A percentile compares a stretch with the other conserved stretches of the same genome.
These are phyloP conservation scores for Penicillium longicatenatum DNA, from an alignment of 495 filamentous ascomycete species.

Conservation along the genomic window DNA sequence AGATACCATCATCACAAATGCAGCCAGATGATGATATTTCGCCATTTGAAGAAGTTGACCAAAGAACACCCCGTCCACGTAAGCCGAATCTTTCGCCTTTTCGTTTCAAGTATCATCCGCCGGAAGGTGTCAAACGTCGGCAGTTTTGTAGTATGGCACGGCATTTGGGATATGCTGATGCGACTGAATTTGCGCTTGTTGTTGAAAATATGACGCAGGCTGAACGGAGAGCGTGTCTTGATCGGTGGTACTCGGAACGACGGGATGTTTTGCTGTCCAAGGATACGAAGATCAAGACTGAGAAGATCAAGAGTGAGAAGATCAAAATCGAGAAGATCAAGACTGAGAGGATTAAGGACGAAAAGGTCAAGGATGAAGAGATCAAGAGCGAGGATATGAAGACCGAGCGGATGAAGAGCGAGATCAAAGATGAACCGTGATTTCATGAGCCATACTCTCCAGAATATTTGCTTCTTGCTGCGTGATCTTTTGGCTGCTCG, in stretches of 20 bases:
- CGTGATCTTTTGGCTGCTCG: not conserved
- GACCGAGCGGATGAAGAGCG: too few relatives aligned
- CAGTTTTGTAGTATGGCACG: conserved; percentile 92
- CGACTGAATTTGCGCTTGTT: conserved; percentile 85
- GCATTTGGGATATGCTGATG: conserved; percentile 72
- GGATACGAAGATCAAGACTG: conserved; percentile 2
- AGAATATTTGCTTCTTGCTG: not conserved
- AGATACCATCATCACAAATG: conserved; percentile 24
- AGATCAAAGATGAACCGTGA: not conserved
- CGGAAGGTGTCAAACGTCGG: conserved; percentile 68
- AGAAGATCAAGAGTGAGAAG: not conserved
- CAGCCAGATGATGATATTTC: not conserved
- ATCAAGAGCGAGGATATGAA: not conserved
- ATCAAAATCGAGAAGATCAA: not conserved
- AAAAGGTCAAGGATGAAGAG: not conserved
- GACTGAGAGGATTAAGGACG: not conserved
- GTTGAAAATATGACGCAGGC: conserved; percentile 94
- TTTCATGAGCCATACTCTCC: not conserved
- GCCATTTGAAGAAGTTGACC: not conserved
- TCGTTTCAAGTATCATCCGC: conserved; percentile 74
- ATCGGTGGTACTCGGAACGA: conserved; percentile 72
- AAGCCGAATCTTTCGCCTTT: conserved; percentile 25
- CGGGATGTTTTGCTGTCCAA: conserved; percentile 36
- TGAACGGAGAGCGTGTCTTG: conserved; percentile 75
- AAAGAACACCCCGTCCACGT: not conserved